Conservation (phyloP, 2,329 filamentous ascomycete genomes). For the Lachnellula subtilissima region DNA sequence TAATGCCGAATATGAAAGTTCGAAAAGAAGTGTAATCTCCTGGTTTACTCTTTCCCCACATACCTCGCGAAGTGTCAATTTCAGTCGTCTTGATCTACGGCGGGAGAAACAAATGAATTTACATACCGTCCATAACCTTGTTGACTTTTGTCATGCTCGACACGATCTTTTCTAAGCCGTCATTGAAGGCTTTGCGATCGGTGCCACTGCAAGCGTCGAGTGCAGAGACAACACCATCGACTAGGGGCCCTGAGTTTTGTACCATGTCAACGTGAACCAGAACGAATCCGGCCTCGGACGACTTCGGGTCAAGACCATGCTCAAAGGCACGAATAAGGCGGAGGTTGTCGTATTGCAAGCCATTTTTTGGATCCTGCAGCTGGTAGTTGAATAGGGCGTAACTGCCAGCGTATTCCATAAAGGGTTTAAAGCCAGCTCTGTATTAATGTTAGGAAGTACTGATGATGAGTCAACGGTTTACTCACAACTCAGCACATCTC, state of each 20-base stretch:
- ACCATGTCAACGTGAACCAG: conserved; percentile 96
- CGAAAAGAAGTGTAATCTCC: conserved; percentile 83
- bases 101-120: neutral
- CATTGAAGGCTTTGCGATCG: conserved; percentile 57
- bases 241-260: conserved; percentile 71
- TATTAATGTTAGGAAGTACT: conserved; percentile 1
- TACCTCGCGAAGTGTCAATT: conserved; percentile 44
- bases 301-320: conserved; percentile 76
- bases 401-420: conserved; percentile 78
- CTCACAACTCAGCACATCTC: conserved; percentile 79
- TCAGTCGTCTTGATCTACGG: conserved; percentile 18
- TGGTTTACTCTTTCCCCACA: conserved; percentile 88
- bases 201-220: conserved; percentile 51
- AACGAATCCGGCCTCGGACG: conserved; percentile 94
- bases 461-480: conserved; percentile 23
- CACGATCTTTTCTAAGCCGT: conserved; percentile 58
- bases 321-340: conserved; percentile 89
- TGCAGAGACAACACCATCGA: conserved; percentile 65
- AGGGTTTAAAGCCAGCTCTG: conserved; percentile 74
- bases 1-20: conserved; percentile 96
- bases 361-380: conserved; percentile 49
- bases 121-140: conserved; percentile 67
- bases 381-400: conserved; percentile 67
- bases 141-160: conserved; percentile 66
- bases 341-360: conserved; percentile 62